Conservation (phyloP, 192 early-diverging fungal genomes). For the Tieghemiomyces parasiticus region DNA sequence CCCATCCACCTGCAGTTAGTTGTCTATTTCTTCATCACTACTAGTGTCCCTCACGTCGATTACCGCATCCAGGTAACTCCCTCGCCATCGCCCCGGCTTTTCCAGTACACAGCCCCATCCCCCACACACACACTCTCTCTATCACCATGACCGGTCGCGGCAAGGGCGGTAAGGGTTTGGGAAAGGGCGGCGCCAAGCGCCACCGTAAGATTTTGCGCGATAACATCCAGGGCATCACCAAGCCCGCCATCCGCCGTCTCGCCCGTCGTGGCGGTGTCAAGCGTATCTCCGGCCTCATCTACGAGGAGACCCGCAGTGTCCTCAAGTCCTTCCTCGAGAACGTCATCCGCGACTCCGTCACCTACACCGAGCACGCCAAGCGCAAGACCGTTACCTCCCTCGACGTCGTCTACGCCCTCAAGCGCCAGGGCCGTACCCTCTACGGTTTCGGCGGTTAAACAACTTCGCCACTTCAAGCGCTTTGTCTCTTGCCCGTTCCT, state of each 20-base stretch:
- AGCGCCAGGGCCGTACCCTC: slow-evolving; percentile 92
- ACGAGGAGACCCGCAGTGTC: slow-evolving; percentile 96
- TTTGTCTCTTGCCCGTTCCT: not conserved
- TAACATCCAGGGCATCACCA: slow-evolving; percentile 90
- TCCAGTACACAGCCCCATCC: not conserved
- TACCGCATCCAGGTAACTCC: no score
- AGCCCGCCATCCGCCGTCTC: slow-evolving; percentile 97
- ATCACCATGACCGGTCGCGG: slow-evolving; percentile 87
- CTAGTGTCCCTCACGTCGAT: no score
- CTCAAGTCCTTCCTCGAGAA: slow-evolving; percentile 98
- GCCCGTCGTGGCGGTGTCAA: slow-evolving; percentile 99
- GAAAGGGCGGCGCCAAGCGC: slow-evolving; percentile 99
- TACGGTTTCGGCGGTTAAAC: slow-evolving; percentile 72
- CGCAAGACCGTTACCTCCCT: slow-evolving; percentile 98
- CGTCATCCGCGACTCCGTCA: slow-evolving; percentile 97
- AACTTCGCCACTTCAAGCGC: not conserved
- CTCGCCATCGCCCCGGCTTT: no score
- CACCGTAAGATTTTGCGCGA: slow-evolving; percentile 99
- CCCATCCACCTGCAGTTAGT: not conserved
- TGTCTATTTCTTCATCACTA: not conserved
- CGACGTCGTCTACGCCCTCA: slow-evolving; percentile 98
- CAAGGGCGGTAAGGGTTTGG: slow-evolving; percentile 98
- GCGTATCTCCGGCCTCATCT: slow-evolving; percentile 99
- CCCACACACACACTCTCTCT: not conserved
- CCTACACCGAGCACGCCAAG: slow-evolving; percentile 99